Evolutionary conservation across 2,329 filamentous ascomycete species (phyloP).

Genomic region (Ascochyta viciae-villosae): DNA sequence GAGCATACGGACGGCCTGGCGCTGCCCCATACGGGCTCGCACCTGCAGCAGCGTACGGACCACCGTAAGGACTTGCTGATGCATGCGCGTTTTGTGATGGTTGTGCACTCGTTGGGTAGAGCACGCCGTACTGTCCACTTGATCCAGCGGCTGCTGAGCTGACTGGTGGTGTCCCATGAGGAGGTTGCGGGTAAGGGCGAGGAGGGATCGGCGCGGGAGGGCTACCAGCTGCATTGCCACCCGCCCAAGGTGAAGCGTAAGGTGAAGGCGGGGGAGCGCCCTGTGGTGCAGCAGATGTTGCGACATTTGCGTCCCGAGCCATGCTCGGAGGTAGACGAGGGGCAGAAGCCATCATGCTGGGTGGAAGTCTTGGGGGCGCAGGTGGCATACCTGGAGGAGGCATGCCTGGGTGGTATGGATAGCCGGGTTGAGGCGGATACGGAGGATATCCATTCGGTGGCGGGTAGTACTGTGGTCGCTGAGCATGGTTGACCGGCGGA

Average conservation of each 20-base stretch:
- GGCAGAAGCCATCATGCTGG: constrained; percentile 33
- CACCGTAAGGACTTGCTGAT: constrained; percentile 36
- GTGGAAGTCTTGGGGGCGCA: constrained; percentile 38
- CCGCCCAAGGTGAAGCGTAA: constrained; percentile 48
- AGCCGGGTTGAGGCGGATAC: constrained; percentile 37
- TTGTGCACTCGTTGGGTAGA: constrained; percentile 42
- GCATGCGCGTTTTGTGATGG: constrained; percentile 31
- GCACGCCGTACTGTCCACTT: constrained; percentile 45
- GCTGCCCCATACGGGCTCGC: constrained; percentile 37
- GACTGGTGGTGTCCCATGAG: constrained; percentile 34
- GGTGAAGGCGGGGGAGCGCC: constrained; percentile 39
- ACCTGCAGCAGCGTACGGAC: constrained; percentile 39
- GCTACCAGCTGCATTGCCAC: constrained; percentile 38
- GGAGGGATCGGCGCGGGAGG: constrained; percentile 34
- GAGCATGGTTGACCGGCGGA: constrained; percentile 47
- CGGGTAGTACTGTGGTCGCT: constrained; percentile 42
- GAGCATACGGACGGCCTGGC: constrained; percentile 37
- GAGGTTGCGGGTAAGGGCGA: constrained; percentile 40
- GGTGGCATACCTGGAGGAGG: constrained; percentile 40
- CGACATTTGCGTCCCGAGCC: constrained; percentile 37
- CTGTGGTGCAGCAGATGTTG: constrained; percentile 34
- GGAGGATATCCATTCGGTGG: constrained; percentile 39
- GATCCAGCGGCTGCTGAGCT: constrained; percentile 27
- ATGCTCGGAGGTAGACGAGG: constrained; percentile 49
- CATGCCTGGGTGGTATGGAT: constrained; percentile 41